Base-by-base conservation (phyloP, 257 asterid species). In the Ajuga chamaepitys region DNA sequence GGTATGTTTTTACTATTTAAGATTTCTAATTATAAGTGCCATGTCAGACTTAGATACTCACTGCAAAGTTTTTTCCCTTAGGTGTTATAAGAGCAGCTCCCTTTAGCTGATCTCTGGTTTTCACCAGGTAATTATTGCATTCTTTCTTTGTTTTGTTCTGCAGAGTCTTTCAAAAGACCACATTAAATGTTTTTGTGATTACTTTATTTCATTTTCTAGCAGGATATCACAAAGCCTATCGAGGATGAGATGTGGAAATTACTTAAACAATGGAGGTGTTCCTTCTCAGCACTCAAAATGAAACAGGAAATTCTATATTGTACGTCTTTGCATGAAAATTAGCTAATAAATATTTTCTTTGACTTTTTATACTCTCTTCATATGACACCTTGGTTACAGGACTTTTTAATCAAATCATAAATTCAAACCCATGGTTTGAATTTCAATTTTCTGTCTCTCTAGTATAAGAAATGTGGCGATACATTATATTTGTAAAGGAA, bases 211-310 rank as follows among this genome's bases (percentile, higher is more conserved):
- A 1, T n/a, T 53, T 67, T 53, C 58, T 73, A 70, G 46, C 65
- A 93, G 99, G 99, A 93, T 84, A 89, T 93, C 66, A 87, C 97
- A 48, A 90, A 83, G 81, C 95, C 99, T 63, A 77, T 93, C 0
- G 87, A 82, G 48, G 97, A 89, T 68, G 95, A 83, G 62, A 74
- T 82, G 12, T 93, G 96, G 73, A 83, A 67, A 74, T 74, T 82
- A 13, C 89, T 93, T 54, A 78, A 84, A 84, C 78, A 70, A 70
- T 87, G 99, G 97, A 83, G 92, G 50, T 70, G 51, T 75, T 88
- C 95, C 55, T 89, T 87, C 83, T 86, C 96, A 56, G 96, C 95
- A n/a, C 82, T 93, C 81, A 84, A 84, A 75, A 47, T 88, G 77
- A 93, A 89, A 72, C 95, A 93, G 74, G 96, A 93, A 70, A 86